A percentile compares a stretch with the other conserved stretches of the same genome.
These are phyloP conservation scores for Flueggea neowawraea DNA, from an alignment of 441 rosid genomes.

Conservation along the genomic window DNA sequence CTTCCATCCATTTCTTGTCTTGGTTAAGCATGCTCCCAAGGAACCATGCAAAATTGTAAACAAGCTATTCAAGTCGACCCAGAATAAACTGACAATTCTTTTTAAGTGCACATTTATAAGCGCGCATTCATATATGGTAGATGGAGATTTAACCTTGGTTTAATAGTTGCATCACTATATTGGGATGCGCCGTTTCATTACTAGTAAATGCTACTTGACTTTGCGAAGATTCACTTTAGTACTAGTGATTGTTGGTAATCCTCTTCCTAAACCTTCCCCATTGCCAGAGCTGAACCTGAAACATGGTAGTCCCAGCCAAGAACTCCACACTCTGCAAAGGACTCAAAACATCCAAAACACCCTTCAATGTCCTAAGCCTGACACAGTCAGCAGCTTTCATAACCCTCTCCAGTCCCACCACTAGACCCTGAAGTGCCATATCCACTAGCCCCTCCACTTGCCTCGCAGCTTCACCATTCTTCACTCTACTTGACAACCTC, in stretches of 20 bases:
- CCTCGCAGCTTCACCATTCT: conserved; percentile 11
- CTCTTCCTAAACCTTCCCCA: conserved; percentile 28
- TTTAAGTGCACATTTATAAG: no score
- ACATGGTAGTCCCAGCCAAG: conserved; percentile 41
- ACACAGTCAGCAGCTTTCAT: conserved; percentile 86
- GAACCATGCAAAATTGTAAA: no score
- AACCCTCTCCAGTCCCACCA: conserved; percentile 50
- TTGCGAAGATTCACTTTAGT: no score
- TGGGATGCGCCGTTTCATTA: no score
- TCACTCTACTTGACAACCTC: conserved; percentile 26
- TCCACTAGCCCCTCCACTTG: conserved; percentile 31
- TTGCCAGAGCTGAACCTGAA: conserved; percentile 54
- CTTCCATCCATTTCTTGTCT: no score
- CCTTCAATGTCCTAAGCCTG: conserved; percentile 71
- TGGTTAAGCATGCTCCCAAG: no score
- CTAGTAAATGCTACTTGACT: no score
- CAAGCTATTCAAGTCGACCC: no score
- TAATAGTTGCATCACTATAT: no score
- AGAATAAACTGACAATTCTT: no score
- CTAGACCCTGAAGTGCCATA: conserved; percentile 41
- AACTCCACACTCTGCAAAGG: conserved; percentile 57
- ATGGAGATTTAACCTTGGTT: no score
- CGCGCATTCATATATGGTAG: no score
- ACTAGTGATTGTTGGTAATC: not conserved
- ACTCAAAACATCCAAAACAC: conserved; percentile 55